Evolutionary conservation across 345 rosid species (phyloP), one percentile per base, ranked within the genome.

Genomic region (Boechera retrofracta): DNA sequence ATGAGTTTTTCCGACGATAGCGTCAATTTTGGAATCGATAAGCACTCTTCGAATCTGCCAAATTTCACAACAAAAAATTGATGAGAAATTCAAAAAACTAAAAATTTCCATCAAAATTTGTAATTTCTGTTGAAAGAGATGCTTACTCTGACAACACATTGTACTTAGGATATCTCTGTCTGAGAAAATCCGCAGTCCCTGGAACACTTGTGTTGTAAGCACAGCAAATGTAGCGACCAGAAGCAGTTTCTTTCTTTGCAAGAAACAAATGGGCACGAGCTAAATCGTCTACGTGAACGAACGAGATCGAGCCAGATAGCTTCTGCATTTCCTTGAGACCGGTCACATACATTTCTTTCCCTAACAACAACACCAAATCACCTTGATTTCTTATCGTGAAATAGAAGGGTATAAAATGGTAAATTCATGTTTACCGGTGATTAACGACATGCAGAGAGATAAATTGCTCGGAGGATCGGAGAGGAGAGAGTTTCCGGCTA

Each of bases 291-390:
- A 94, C 98, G 48, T 95, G 98, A 6, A 87, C 24, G 5, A 90
- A 70, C 39, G 97, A 89, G 80, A 94, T 80, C 0, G 96, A 94
- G 21, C 99, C 98, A 11, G 97, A 90, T 76, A 87, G 73, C 89
- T 87, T 86, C 71, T 94, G 97, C 98, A 92, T 90, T 0, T 91
- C 98, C 59, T 88, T 90, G 79, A 94, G 56, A 4, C 61, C 92
- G 11, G 64, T 84, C 58, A 87, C 51, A 53, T 85, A 65, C 83
- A 87, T 83, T 53, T 89, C 89, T 1, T 89, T 81, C 41, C 97
- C 98, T 91, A 44, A 69, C 4, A 68, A 88, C 77, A 78, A 16
- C 36, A 60, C 26, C 51, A 41, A 28, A 41, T 36, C 64, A 58
- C 49, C 38, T 67, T 31, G 51, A 42, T 24, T 29, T 56, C 12